These are phyloP conservation scores for Drosera capensis DNA, from an alignment of 148 eudicot genomes.

Conservation along the genomic window DNA sequence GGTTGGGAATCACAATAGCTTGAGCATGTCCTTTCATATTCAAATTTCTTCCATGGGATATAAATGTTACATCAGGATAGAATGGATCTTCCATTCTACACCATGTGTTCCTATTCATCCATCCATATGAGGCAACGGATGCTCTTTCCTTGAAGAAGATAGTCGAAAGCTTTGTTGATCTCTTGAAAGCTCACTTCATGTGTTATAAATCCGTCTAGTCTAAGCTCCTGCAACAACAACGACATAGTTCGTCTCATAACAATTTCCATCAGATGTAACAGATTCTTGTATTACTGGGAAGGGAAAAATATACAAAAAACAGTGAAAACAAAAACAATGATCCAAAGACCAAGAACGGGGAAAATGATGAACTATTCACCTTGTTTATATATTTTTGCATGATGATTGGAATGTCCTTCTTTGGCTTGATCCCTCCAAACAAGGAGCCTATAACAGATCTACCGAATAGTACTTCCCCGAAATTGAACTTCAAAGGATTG, in stretches of 20 bases:
- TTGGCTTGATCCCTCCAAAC: constrained; percentile 56
- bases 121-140: constrained; percentile 33
- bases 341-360: neutral
- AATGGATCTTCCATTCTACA: too few relatives aligned
- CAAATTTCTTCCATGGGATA: too few relatives aligned
- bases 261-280: neutral
- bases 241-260: too few relatives aligned
- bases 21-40: too few relatives aligned
- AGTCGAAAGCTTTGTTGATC: constrained; percentile 34
- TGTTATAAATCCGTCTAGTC: constrained; percentile 30
- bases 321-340: neutral
- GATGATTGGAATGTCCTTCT: constrained; percentile 41
- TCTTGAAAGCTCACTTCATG: constrained; percentile 23
- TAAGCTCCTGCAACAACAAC: constrained; percentile 29
- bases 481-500: constrained; percentile 21
- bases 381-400: constrained; percentile 27
- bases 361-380: constrained; percentile 9
- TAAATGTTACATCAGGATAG: too few relatives aligned
- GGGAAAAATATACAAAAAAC: too few relatives aligned
- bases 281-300: too few relatives aligned
- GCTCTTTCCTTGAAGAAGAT: constrained; percentile 25
- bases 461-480: constrained; percentile 20
- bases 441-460: constrained; percentile 29
- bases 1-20: too few relatives aligned
- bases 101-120: constrained; percentile 13